Evolutionary conservation across 2,329 filamentous ascomycete species (phyloP), one percentile per base, ranked within the genome.

Genomic region (Fonsecaea erecta): DNA sequence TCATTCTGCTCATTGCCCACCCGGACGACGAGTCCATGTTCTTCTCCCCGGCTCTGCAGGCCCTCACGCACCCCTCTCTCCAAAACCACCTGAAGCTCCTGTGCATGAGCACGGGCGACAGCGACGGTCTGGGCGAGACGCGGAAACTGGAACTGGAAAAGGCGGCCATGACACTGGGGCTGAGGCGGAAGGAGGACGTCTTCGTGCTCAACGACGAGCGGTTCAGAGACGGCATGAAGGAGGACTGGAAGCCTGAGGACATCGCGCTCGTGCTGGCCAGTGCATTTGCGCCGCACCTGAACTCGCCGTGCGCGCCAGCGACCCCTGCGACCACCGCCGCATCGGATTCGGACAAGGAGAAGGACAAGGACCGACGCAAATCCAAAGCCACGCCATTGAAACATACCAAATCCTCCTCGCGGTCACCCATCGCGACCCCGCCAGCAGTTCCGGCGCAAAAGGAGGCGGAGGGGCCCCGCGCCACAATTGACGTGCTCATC

Each of bases 1-100:
- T 99, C 75, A 90, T 91, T 76, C 85, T 99, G 60, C 83, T 99
- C 62, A 98, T 99, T 74, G 95, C 95, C 24, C 95, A 99, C 80
- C 95, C 95, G 0, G 95, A 99, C 79, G 95, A 99, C 74, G 95
- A 99, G 82, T 95, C 94, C 77, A 99, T 99, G 95, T 99, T 99
- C 84, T 99, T 99, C 79, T 88, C 93, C 68, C 95, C 95, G 0
- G 91, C 92, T 0, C 83, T 98, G 14, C 84, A 96, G 72, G 88
- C 91, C n/a, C 85, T 99, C 64, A 94, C 93, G 18, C 83, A 86
- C 14, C 92, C 92, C 3, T 86, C 88, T 65, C 83, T 90, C 21
- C 90, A 91, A 3, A 98, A 99, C 79, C 92, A 96, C 75, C 85
- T 99, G 74, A 95, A 96, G 80, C 96, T 99, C 68, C 80, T 98